Evolutionary conservation across 2,329 filamentous ascomycete genomes (phyloP).

Genomic region (Hymenoscyphus scutula): DNA sequence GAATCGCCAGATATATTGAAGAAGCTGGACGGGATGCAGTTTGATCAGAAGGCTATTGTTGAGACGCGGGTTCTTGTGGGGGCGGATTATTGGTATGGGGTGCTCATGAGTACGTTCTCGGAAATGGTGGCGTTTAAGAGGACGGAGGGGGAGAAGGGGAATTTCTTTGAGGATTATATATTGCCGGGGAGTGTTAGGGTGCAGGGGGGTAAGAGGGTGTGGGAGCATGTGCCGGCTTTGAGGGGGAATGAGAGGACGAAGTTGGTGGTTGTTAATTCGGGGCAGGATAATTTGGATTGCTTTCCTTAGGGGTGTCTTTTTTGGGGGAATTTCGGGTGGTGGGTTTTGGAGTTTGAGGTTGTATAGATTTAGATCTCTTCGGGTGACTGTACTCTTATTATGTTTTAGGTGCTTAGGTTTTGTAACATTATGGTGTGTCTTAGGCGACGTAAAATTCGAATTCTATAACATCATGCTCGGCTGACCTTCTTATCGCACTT

Average conservation of each 20-base stretch:
- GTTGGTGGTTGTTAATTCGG: slow-evolving; percentile 18
- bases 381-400: too few species aligned
- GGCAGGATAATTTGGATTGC: slow-evolving; percentile 20
- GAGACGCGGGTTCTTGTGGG: slow-evolving; percentile 18
- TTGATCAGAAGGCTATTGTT: slow-evolving; percentile 22
- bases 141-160: slow-evolving; percentile 12
- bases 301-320: slow-evolving; percentile 15
- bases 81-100: slow-evolving; percentile 19
- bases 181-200: slow-evolving; percentile 13
- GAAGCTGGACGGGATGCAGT: slow-evolving; percentile 13
- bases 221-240: slow-evolving; percentile 8
- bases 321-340: too few species aligned
- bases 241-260: slow-evolving; percentile 16
- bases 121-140: slow-evolving; percentile 20
- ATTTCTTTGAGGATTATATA: slow-evolving; percentile 17
- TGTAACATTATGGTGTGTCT: too few species aligned
- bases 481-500: too few species aligned
- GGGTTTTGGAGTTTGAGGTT: too few species aligned
- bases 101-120: slow-evolving; percentile 16
- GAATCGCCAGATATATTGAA: not conserved
- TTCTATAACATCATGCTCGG: too few species aligned
- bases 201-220: not conserved
- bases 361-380: too few species aligned
- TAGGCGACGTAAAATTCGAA: too few species aligned
- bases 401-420: too few species aligned